phyloP scores from a whole-genome alignment of 805 yeast species.

The Kuraishia hungarica region DNA sequence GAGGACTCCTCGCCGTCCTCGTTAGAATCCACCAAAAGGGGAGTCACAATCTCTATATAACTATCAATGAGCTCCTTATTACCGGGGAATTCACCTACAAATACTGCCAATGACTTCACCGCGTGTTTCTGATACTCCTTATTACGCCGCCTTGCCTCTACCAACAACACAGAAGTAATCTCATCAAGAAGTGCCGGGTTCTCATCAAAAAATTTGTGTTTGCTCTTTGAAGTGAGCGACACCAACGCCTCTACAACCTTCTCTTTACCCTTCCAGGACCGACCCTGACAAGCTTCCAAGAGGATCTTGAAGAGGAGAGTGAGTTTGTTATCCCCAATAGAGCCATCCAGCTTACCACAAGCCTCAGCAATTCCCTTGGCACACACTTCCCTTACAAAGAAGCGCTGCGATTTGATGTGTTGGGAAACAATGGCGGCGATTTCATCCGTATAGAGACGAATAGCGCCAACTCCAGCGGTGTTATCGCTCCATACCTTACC shows the following conservation, averaged over 20 bases:
- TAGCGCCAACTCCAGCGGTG: slow-evolving; percentile 59
- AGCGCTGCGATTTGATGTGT: slow-evolving; percentile 49
- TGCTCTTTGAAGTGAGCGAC: slow-evolving; percentile 39
- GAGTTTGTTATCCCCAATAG: slow-evolving; percentile 14
- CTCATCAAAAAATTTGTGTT: slow-evolving; percentile 21
- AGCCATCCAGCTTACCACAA: slow-evolving; percentile 33
- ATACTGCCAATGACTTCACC: slow-evolving; percentile 44
- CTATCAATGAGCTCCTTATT: slow-evolving; percentile 24
- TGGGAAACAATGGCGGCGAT: slow-evolving; percentile 43
- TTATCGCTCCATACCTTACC: slow-evolving; percentile 70
- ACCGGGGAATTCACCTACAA: slow-evolving; percentile 28
- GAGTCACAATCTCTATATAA: slow-evolving; percentile 27
- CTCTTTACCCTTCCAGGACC: slow-evolving; percentile 89
- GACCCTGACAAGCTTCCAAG: slow-evolving; percentile 58
- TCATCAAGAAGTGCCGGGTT: slow-evolving; percentile 23
- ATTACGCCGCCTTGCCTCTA: slow-evolving; percentile 56
- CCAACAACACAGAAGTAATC: slow-evolving; percentile 35
- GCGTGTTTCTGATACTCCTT: slow-evolving; percentile 48
- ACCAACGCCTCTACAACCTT: slow-evolving; percentile 63
- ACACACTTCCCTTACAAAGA: slow-evolving; percentile 58
- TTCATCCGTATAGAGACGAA: slow-evolving; percentile 62
- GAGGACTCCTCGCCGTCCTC: slow-evolving; percentile 23
- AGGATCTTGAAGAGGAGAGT: slow-evolving; percentile 39
- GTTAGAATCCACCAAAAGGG: slow-evolving; percentile 28
- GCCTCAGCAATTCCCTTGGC: slow-evolving; percentile 61